phyloP scores from a whole-genome alignment of 1,284 basidiomycete genomes.

The Microbotryum saponariae region DNA sequence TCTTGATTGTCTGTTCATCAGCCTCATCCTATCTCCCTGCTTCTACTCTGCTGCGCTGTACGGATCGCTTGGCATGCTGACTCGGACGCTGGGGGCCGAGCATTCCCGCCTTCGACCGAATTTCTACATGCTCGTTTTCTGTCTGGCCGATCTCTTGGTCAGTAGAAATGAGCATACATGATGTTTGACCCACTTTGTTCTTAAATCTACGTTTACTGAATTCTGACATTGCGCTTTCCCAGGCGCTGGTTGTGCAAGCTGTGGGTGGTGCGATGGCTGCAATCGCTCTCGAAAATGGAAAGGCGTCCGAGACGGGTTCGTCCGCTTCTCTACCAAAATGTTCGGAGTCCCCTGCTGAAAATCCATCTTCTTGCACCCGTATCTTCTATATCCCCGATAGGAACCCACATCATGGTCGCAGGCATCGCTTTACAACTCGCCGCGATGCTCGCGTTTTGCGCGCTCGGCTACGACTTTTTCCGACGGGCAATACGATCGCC shows the following conservation, averaged over 20 bases:
- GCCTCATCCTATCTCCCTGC: slow-evolving; percentile 24
- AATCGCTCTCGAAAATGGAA: slow-evolving; percentile 10
- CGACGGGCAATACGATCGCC: neutral
- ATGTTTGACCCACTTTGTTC: too few species aligned
- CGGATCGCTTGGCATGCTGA: slow-evolving; percentile 17
- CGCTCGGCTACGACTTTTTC: slow-evolving; percentile 12
- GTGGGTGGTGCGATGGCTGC: slow-evolving; percentile 24
- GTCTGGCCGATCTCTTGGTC: slow-evolving; percentile 18
- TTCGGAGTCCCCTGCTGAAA: neutral
- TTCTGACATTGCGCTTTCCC: too few species aligned
- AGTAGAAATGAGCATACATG: too few species aligned
- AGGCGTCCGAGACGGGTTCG: neutral
- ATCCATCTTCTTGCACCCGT: too few species aligned
- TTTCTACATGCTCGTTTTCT: slow-evolving; percentile 21
- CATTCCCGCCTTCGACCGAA: slow-evolving; percentile 8
- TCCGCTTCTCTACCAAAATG: too few species aligned
- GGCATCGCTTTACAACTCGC: slow-evolving; percentile 18
- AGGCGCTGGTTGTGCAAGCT: slow-evolving; percentile 22
- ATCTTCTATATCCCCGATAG: neutral
- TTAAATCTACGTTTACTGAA: too few species aligned
- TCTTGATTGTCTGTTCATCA: neutral
- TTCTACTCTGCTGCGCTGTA: slow-evolving; percentile 24
- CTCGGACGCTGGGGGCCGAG: slow-evolving; percentile 12
- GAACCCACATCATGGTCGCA: slow-evolving; percentile 27
- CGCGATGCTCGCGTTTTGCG: slow-evolving; percentile 20